Evolutionary conservation across 192 early-diverging fungal species (phyloP), one percentile per base, ranked within the genome.

Genomic region (Backusella luteola): DNA sequence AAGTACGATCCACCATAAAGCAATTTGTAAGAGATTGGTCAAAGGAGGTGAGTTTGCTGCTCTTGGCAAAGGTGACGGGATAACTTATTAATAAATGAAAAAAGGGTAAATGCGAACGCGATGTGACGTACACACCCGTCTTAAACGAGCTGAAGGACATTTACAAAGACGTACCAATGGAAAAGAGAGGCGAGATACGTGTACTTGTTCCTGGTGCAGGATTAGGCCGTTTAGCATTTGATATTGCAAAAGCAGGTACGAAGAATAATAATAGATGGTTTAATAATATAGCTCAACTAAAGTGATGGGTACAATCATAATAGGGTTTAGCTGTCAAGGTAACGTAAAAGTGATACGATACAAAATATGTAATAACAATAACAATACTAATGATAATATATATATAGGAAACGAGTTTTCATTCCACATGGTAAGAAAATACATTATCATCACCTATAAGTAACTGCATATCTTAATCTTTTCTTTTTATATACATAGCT

Each of bases 1-100:
- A 96, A 82, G 85, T 98, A 12, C 87, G 93, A 32, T 93, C 91
- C 69, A 98, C 95, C 0, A 81, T 99, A 68, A 91, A 93, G 74
- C 98, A 98, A 79, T 94, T 98, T 89, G 95, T 96, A 36, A 87
- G 98, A 26, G 98, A 99, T 79, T 99, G 98, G 98, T 89, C 93
- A 26, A 73, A 39, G 67, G 36, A 78, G 41, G 63, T 53, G 34
- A 29, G 23, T 67, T 8, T 17, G 3, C 23, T 68, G 34, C 17
- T 21, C 19, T 68, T 36, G 7, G 34, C 9, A 8, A 21, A 36
- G 19, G 34, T 67, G 29, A 12, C 6, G 11, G 4, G n/a, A 36
- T 36, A 6, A 36, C 6, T 14, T 17, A 8, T 29, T 69, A 34
- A 21, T 17, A 4, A 69, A 78, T 39, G 38, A 39, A 32, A 32